Conservation (phyloP, 768 basidiomycete genomes). For the Suillus weaverae region DNA sequence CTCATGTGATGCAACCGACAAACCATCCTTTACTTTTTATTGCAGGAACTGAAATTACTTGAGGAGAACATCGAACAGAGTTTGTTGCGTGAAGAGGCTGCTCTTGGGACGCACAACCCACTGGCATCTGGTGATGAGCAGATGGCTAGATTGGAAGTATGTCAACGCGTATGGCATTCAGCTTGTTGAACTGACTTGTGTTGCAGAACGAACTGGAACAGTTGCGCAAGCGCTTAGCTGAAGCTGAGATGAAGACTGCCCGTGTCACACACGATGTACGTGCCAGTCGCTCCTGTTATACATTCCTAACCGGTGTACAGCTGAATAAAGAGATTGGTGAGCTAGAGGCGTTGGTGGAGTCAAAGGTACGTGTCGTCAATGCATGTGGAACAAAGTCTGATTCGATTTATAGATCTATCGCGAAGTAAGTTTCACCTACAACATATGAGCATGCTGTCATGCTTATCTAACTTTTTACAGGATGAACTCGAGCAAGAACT, state of each 20-base stretch:
- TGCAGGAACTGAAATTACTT: constrained; percentile 70
- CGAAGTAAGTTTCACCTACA: constrained; percentile 48
- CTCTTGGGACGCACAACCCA: constrained; percentile 24
- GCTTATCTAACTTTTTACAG: constrained; percentile 32
- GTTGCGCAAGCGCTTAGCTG: constrained; percentile 64
- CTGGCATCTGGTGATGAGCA: constrained; percentile 36
- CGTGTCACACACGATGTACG: constrained; percentile 67
- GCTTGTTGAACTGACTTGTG: background rate
- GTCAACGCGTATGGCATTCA: constrained; percentile 11
- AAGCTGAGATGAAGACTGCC: constrained; percentile 74
- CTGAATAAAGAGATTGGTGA: constrained; percentile 91
- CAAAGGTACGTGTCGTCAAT: constrained; percentile 58
- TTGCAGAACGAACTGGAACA: constrained; percentile 66
- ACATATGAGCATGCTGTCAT: background rate
- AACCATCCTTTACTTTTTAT: background rate
- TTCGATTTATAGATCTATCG: constrained; percentile 66
- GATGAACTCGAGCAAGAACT: constrained; percentile 88
- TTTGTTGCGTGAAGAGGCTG: constrained; percentile 51
- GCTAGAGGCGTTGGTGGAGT: constrained; percentile 89
- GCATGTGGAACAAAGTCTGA: constrained; percentile 5
- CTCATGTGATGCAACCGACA: background rate
- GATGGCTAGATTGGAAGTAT: constrained; percentile 53
- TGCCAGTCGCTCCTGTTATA: constrained; percentile 10
- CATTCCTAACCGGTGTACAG: constrained; percentile 37
- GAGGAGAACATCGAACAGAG: constrained; percentile 74